Conservation (phyloP, 2,329 filamentous ascomycete genomes). For the Pseudocercospora eumusae region DNA sequence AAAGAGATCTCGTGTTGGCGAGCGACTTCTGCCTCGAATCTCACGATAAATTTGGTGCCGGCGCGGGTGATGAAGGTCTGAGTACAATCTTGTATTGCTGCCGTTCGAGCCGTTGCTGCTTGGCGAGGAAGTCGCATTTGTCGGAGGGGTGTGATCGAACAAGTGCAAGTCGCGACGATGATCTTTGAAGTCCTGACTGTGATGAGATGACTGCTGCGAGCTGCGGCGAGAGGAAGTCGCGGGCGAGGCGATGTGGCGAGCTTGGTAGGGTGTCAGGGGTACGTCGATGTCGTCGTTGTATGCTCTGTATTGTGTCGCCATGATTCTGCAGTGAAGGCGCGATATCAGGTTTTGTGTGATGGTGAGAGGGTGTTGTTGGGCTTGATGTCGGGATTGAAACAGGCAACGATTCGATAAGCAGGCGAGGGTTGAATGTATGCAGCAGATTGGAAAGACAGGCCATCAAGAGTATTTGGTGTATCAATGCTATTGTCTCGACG, state of each 20-base stretch:
- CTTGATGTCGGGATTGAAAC: background rate
- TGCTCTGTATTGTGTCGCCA: background rate
- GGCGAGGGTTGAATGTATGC: background rate
- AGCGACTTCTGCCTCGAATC: background rate
- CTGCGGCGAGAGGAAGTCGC: background rate
- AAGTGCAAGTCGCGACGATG: background rate
- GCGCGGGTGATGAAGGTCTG: background rate
- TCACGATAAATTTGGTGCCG: background rate
- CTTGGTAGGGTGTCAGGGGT: background rate
- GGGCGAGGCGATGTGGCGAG: background rate
- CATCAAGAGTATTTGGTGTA: background rate
- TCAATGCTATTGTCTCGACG: background rate
- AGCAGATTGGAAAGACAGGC: background rate
- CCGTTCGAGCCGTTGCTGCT: background rate
- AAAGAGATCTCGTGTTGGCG: background rate
- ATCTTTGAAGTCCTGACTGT: background rate
- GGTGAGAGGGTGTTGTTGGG: background rate
- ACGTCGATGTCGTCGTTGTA: background rate
- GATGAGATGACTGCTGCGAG: background rate
- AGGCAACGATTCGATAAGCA: background rate
- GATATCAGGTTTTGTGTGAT: background rate
- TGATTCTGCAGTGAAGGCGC: background rate
- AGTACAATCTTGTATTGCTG: background rate
- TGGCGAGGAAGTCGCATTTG: background rate
- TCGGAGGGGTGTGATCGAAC: background rate